phyloP scores from a whole-genome alignment of 1,284 basidiomycete genomes.

The Ganoderma lucidum region DNA sequence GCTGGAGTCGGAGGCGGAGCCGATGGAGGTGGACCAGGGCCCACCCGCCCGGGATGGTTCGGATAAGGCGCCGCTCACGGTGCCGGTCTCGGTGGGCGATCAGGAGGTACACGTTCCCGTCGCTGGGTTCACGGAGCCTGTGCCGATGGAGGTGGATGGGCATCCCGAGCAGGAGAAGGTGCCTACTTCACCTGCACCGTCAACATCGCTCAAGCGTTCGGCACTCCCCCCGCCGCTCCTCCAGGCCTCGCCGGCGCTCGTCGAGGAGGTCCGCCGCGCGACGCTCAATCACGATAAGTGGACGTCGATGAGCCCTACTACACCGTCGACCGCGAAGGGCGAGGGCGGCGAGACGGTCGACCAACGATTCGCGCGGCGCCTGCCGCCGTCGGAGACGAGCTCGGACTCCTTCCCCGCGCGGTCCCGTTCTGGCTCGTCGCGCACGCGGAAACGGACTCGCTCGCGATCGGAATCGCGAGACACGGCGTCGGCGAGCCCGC shows the following conservation, averaged over 20 bases:
- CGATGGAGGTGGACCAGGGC: slow-evolving; percentile 44
- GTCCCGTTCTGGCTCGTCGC: slow-evolving; percentile 17
- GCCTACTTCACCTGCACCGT: not conserved
- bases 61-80: slow-evolving; percentile 36
- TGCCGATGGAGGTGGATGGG: slow-evolving; percentile 41
- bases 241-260: slow-evolving; percentile 35
- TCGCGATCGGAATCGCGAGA: slow-evolving; percentile 19
- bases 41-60: slow-evolving; percentile 16
- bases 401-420: slow-evolving; percentile 24
- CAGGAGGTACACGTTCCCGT: slow-evolving; percentile 41
- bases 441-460: slow-evolving; percentile 8
- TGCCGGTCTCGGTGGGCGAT: slow-evolving; percentile 47
- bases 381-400: slow-evolving; percentile 26
- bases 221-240: slow-evolving; percentile 25
- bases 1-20: slow-evolving; percentile 18
- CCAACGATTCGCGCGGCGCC: slow-evolving; percentile 1
- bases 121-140: slow-evolving; percentile 34
- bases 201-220: slow-evolving; percentile 14
- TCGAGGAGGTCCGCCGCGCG: slow-evolving; percentile 37
- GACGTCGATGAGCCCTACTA: not conserved
- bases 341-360: not conserved
- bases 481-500: slow-evolving; percentile 26
- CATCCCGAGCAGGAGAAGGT: not conserved
- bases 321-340: slow-evolving; percentile 1
- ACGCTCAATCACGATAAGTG: slow-evolving; percentile 23